Conservation (phyloP, 2,329 filamentous ascomycete genomes). For the Botrytis paeoniae region DNA sequence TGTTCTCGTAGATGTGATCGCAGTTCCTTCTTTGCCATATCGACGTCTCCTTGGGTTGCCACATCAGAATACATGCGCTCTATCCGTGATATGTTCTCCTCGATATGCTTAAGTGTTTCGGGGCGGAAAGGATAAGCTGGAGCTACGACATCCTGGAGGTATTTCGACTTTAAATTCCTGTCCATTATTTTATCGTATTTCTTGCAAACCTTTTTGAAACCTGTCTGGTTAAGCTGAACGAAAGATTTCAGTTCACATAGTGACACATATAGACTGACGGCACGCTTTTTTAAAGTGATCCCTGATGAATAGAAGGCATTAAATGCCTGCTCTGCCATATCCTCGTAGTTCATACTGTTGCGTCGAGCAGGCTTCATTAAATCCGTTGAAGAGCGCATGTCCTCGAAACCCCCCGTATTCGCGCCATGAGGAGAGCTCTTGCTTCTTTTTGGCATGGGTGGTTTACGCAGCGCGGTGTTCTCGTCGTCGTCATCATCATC, state of each 20-base stretch:
- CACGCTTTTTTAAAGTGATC: slow-evolving; percentile 89
- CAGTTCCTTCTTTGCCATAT: slow-evolving; percentile 77
- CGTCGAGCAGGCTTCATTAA: slow-evolving; percentile 57
- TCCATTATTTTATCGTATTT: slow-evolving; percentile 98
- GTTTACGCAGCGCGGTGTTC: slow-evolving; percentile 45
- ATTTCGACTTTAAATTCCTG: slow-evolving; percentile 71
- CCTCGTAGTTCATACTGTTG: slow-evolving; percentile 66
- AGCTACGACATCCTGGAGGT: slow-evolving; percentile 72
- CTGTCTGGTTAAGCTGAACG: slow-evolving; percentile 92
- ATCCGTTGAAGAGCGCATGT: slow-evolving; percentile 62
- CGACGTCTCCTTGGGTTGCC: slow-evolving; percentile 76
- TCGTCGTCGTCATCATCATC: slow-evolving; percentile 66
- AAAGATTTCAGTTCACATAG: slow-evolving; percentile 95
- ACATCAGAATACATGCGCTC: slow-evolving; percentile 78
- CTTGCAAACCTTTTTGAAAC: slow-evolving; percentile 93
- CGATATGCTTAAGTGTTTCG: slow-evolving; percentile 66
- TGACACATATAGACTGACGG: slow-evolving; percentile 82
- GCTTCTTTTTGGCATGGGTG: slow-evolving; percentile 36
- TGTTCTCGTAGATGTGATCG: slow-evolving; percentile 90
- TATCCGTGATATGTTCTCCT: slow-evolving; percentile 69
- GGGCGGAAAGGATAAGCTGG: slow-evolving; percentile 78
- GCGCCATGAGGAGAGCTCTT: slow-evolving; percentile 35
- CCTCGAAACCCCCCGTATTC: slow-evolving; percentile 39
- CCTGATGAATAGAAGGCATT: slow-evolving; percentile 66
- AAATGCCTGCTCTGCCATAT: slow-evolving; percentile 72